phyloP scores from a whole-genome alignment of 192 early-diverging fungal genomes.

The Coemansia sp. region DNA sequence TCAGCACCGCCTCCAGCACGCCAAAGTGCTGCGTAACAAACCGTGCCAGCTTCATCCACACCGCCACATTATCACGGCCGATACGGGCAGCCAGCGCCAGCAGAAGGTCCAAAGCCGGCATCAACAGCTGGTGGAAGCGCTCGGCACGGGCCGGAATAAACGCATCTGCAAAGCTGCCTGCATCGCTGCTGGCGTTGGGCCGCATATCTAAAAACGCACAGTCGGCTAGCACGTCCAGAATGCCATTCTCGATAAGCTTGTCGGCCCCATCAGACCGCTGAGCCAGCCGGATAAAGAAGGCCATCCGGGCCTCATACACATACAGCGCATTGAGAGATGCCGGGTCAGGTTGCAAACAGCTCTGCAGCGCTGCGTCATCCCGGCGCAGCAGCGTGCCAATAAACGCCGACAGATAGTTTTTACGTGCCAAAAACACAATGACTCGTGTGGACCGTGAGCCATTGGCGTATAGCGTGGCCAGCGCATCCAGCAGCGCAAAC shows the following conservation, averaged over 20 bases:
- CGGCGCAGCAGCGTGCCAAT: slow-evolving; percentile 58
- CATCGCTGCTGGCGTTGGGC: slow-evolving; percentile 44
- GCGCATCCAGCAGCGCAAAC: slow-evolving; percentile 70
- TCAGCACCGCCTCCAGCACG: slow-evolving; percentile 41
- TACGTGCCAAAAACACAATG: slow-evolving; percentile 48
- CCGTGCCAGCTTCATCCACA: slow-evolving; percentile 50
- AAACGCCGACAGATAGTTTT: slow-evolving; percentile 58
- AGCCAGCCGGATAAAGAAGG: slow-evolving; percentile 76
- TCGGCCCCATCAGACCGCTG: slow-evolving; percentile 71
- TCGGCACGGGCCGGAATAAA: slow-evolving; percentile 49
- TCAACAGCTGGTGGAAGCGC: slow-evolving; percentile 63
- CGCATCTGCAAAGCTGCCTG: slow-evolving; percentile 34
- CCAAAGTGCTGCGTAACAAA: slow-evolving; percentile 46
- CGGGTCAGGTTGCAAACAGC: slow-evolving; percentile 55
- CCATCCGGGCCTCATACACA: slow-evolving; percentile 80
- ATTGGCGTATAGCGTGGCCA: slow-evolving; percentile 56
- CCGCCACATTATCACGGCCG: slow-evolving; percentile 49
- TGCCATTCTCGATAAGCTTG: slow-evolving; percentile 71
- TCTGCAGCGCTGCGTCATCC: slow-evolving; percentile 59
- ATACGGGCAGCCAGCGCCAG: slow-evolving; percentile 48
- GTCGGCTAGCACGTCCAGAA: slow-evolving; percentile 73
- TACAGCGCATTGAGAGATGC: slow-evolving; percentile 61
- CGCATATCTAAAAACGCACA: slow-evolving; percentile 68
- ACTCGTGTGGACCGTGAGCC: slow-evolving; percentile 52
- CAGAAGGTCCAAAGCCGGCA: slow-evolving; percentile 63